Base-by-base conservation (phyloP, 129 eudicot genomes). In the Ambrosia trifida region DNA sequence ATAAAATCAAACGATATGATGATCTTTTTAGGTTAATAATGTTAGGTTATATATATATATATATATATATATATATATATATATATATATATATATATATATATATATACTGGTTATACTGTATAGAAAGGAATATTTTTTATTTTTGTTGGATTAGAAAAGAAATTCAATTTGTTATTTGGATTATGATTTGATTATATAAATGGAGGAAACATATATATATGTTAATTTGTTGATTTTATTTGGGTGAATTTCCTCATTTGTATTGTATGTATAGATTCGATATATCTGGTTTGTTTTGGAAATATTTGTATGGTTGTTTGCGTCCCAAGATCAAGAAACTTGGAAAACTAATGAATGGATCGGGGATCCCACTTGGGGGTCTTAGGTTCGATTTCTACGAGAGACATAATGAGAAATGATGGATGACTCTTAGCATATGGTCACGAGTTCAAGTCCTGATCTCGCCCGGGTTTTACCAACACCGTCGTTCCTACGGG, bases 121-220 rank as follows among this genome's bases (percentile, higher is more conserved):
- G 75, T 76, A 76, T 47, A 76, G 63, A 35, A 60, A 68, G 60
- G 53, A 68, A 9, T 13, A 68, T 76, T 76, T 10, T 75, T n/a
- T n/a, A n/a, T n/a, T n/a, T 64, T 66, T 66, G 18, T 65, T 57
- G 53, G 57, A 74, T 50, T 50, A 49, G 78, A 64, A 74, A 64
- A 13, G 14, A 28, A 41, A 56, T 67, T 54, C 5, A 41, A 56
- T 67, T 54, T 2, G 19, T 72, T 73, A 50, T 32, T 18, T 61
- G 20, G 20, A 35, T 35, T 45, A 19, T 36, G 74, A 20, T 76
- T 68, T 76, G 53, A 47, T 68, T 53, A 11, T 43, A 17, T 43
- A 54, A 7, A 35, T 69, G 24, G 49, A 69, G 7, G 47, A 57
- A 30, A 59, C 0, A 59, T 18, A 18, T 18, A 18, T 17, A 24